Evolutionary conservation across 495 filamentous ascomycete genomes (phyloP).

Genomic region (Penicillium lividum): DNA sequence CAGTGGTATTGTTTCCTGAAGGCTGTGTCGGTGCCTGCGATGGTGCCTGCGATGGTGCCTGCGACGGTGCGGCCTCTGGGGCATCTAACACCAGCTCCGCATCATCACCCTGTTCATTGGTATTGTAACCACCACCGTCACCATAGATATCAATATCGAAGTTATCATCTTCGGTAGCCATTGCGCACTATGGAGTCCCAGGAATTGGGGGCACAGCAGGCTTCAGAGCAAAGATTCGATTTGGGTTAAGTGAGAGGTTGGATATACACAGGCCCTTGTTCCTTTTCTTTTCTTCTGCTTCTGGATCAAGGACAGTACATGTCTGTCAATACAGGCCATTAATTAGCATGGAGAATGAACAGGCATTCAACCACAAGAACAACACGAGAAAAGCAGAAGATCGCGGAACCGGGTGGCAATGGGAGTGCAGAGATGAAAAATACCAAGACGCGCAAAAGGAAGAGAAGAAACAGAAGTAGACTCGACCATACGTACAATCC

Average conservation of each 20-base stretch:
- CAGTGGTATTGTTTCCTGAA: conserved; percentile 8
- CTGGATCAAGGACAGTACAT: conserved; percentile 46
- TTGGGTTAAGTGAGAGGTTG: conserved; percentile 35
- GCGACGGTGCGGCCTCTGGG: conserved; percentile 20
- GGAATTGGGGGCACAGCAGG: conserved; percentile 10
- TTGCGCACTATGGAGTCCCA: conserved; percentile 43
- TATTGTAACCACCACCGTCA: conserved; percentile 60
- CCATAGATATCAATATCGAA: conserved; percentile 99
- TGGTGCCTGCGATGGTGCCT: neutral
- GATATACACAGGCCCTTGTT: conserved; percentile 40
- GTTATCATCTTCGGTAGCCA: conserved; percentile 83
- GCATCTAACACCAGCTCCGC: conserved; percentile 43
- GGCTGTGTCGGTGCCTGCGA: neutral
- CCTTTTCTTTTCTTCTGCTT: conserved; percentile 28
- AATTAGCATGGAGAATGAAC: conserved; percentile 42
- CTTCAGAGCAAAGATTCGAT: conserved; percentile 23
- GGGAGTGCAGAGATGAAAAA: conserved; percentile 7
- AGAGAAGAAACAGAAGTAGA: conserved; percentile 23
- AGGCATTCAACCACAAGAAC: conserved; percentile 12
- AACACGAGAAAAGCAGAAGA: conserved; percentile 9
- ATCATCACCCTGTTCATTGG: conserved; percentile 50
- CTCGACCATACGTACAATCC: conserved; percentile 51
- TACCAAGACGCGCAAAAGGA: conserved; percentile 2
- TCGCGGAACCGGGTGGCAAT: neutral
- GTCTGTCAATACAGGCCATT: conserved; percentile 41